Evolutionary conservation across 306 rosid species (phyloP), one percentile per base, ranked within the genome.

Genomic region (Pterocarpus macrocarpus): DNA sequence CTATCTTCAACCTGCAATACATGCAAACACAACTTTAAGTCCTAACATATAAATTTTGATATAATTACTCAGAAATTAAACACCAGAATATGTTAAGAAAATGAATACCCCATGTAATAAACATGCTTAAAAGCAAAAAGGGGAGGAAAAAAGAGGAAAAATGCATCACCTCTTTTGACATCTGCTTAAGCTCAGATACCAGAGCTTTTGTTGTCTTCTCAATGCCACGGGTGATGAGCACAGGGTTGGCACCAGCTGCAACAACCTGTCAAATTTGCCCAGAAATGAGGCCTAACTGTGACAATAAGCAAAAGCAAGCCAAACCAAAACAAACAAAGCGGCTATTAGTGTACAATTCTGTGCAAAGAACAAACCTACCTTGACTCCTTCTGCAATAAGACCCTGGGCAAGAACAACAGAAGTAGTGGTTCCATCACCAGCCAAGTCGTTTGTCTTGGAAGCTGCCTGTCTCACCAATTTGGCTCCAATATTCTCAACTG

Each of bases 321-420:
- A 38, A 33, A 45, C 0, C 8, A 44, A 52, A 16, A 8, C 28
- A 55, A 55, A 55, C 7, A 15, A 53, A 82, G 30, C 28, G 75
- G 14, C 3, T 16, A 52, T 15, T 41, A 67, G 4, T 38, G 12
- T 13, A 64, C 44, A 71, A 33, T 41, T 65, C 44, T 8, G 52
- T 41, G 5, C 32, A 81, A 78, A 32, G 53, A 30, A 78, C 69
- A 39, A 73, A 76, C 92, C 91, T 88, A 95, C 99, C 97, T 96
- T 96, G 77, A 96, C 99, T 74, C 99, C 99, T 89, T 96, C 99
- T 0, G 99, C 90, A 36, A 96, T 96, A 69, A 96, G 97, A 79
- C 99, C 99, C 81, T 96, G 99, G 3, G 99, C 99, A 81, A 96
- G 90, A 59, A 96, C 99, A 85, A 96, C 99, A 15, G 99, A 96